These are phyloP conservation scores for Ramichloridium luteum DNA, from an alignment of 2,329 filamentous ascomycete species.

Conservation along the genomic window DNA sequence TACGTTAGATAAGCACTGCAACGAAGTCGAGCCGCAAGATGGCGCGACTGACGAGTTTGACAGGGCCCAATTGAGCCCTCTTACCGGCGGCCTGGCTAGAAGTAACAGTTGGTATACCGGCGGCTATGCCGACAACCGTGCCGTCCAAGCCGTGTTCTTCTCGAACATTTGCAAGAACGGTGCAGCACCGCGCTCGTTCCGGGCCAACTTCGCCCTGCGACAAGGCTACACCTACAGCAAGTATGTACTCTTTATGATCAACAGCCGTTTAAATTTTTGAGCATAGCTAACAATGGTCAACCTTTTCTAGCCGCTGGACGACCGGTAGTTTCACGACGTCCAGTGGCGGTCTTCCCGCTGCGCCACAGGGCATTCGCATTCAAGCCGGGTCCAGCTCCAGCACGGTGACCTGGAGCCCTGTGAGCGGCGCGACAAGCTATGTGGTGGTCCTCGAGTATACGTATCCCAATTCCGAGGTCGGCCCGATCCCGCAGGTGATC, in stretches of 20 bases:
- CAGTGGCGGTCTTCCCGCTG: slow-evolving; percentile 1
- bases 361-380: background rate
- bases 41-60: too few species aligned
- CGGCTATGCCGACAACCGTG: background rate
- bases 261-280: too few species aligned
- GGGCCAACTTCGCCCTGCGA: slow-evolving; percentile 1
- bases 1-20: too few species aligned
- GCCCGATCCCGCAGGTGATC: background rate
- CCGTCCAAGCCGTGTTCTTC: slow-evolving; percentile 3
- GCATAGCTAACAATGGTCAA: background rate
- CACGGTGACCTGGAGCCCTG: slow-evolving; percentile 3
- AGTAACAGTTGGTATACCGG: slow-evolving; percentile 1
- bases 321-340: slow-evolving; percentile 1
- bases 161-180: background rate
- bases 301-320: slow-evolving; percentile 1
- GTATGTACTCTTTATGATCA: too few species aligned
- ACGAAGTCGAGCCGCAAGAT: too few species aligned
- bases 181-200: slow-evolving; percentile 1
- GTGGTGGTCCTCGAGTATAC: slow-evolving; percentile 3
- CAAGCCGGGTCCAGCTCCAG: background rate
- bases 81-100: slow-evolving; percentile 1
- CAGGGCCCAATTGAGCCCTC: background rate
- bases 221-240: slow-evolving; percentile 3
- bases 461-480: background rate
- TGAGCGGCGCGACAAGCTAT: slow-evolving; percentile 2